Evolutionary conservation across 495 filamentous ascomycete species (phyloP).

Genomic region (Xylaria grammica): DNA sequence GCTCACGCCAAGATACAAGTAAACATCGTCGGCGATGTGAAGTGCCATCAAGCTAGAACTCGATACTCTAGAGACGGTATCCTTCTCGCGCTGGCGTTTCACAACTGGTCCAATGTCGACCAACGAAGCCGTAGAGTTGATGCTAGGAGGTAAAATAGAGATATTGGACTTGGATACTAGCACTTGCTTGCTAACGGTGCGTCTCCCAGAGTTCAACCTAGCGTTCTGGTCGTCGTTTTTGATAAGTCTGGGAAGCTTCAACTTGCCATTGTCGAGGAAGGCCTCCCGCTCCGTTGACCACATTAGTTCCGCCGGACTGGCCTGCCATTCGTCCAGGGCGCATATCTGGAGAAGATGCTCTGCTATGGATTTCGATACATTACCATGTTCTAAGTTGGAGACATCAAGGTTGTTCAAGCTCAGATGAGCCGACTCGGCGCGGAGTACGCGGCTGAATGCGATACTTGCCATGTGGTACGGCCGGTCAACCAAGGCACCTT

Average conservation of each 20-base stretch:
- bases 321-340: conserved; percentile 19
- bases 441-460: conserved; percentile 20
- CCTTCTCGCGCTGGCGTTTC: not conserved
- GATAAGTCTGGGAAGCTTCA: conserved; percentile 6
- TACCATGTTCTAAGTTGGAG: conserved; percentile 20
- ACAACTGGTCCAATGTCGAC: not conserved
- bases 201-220: conserved; percentile 6
- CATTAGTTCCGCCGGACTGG: conserved; percentile 19
- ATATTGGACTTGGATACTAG: not conserved
- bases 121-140: not conserved
- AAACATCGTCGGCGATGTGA: not conserved
- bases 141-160: not conserved
- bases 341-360: conserved; percentile 22
- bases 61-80: not conserved
- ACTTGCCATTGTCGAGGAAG: conserved; percentile 21
- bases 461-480: conserved; percentile 29
- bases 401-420: conserved; percentile 39
- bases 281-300: conserved; percentile 45
- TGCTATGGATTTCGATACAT: conserved; percentile 12
- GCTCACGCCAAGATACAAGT: conserved; percentile 7
- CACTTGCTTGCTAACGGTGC: not conserved
- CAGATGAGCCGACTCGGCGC: conserved; percentile 32
- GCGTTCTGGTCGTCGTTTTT: not conserved
- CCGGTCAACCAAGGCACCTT: conserved; percentile 21
- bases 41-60: conserved; percentile 10